phyloP scores from a whole-genome alignment of 148 eudicot genomes.

The Chenopodium album region DNA sequence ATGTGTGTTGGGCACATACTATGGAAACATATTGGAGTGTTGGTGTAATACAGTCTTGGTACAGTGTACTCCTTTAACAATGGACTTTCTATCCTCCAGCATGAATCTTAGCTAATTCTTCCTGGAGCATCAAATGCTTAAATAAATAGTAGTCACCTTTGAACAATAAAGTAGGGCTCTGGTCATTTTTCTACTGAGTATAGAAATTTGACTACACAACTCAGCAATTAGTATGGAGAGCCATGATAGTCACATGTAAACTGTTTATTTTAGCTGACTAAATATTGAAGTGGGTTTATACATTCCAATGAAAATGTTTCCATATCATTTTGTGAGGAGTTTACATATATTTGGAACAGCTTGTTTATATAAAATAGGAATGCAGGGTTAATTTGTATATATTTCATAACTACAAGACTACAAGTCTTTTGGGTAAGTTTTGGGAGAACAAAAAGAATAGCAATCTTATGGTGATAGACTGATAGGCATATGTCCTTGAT shows the following conservation, averaged over 20 bases:
- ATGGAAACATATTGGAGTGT: background rate
- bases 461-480: background rate
- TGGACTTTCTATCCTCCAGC: background rate
- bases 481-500: background rate
- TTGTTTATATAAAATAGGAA: too few species aligned
- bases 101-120: background rate
- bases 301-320: background rate
- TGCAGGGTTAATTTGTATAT: background rate
- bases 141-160: background rate
- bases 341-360: background rate
- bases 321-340: background rate
- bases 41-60: background rate
- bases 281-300: background rate
- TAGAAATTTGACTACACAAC: background rate
- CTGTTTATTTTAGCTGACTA: background rate
- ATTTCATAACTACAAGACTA: too few species aligned
- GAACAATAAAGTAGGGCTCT: background rate
- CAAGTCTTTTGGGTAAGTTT: background rate
- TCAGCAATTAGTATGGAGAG: background rate
- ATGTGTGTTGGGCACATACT: background rate
- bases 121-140: background rate
- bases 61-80: background rate
- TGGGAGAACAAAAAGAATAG: background rate
- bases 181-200: background rate
- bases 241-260: too few species aligned